Evolutionary conservation across 78 protist genomes (phyloP).

Genomic region (Pigoraptor vietnamica): DNA sequence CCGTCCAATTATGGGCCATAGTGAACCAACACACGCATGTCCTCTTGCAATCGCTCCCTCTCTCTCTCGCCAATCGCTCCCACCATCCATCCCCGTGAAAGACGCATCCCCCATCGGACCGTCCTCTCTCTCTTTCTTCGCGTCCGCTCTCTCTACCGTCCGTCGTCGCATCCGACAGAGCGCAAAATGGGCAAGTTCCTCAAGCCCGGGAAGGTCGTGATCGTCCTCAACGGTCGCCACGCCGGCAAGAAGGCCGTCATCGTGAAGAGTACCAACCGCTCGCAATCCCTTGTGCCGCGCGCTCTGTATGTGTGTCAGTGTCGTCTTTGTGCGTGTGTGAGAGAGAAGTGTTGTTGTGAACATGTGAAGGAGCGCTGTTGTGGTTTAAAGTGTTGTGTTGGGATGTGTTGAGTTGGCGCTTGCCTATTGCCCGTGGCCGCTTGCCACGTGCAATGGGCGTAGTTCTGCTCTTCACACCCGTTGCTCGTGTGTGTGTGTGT

Average conservation of each 20-base stretch:
- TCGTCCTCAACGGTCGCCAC: slow-evolving; percentile 89
- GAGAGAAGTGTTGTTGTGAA: not conserved
- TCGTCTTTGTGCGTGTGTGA: not conserved
- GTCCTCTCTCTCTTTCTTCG: not conserved
- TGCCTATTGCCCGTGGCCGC: too few relatives aligned
- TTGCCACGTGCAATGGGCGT: too few relatives aligned
- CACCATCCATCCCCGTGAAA: not conserved
- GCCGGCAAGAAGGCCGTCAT: slow-evolving; percentile 98
- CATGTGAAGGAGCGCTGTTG: not conserved
- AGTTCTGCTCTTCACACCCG: too few relatives aligned
- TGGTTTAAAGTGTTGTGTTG: too few relatives aligned
- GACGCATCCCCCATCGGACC: not conserved
- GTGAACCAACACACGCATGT: not conserved
- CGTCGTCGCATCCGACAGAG: not conserved
- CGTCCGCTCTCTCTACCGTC: not conserved
- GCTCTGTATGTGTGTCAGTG: not conserved
- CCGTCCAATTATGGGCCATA: not conserved
- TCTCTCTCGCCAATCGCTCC: not conserved
- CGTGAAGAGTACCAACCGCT: slow-evolving; percentile 46
- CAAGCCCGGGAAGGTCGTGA: slow-evolving; percentile 93
- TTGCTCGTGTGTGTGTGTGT: too few relatives aligned
- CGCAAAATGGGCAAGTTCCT: slow-evolving; percentile 36
- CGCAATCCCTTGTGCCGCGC: not conserved
- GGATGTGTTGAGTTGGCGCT: too few relatives aligned
- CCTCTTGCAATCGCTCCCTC: too few relatives aligned